A percentile compares a stretch with the other conserved stretches of the same genome.
These are phyloP conservation scores for Fusarium sp. DNA, from an alignment of 2,329 filamentous ascomycete species.

Conservation along the genomic window DNA sequence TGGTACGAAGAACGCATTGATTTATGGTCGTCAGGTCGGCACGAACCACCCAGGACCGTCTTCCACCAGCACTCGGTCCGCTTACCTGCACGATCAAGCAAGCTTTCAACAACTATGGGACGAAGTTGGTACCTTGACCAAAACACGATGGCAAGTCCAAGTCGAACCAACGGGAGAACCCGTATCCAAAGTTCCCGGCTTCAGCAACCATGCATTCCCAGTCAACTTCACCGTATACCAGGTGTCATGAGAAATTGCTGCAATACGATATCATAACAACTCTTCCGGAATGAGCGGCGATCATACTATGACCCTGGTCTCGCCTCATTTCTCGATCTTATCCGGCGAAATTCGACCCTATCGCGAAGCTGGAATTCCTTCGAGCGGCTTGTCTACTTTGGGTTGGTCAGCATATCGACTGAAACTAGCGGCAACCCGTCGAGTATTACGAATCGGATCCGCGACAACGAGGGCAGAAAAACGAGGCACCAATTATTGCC, in stretches of 20 bases:
- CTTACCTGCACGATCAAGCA: constrained; percentile 64
- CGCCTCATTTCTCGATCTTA: constrained; percentile 35
- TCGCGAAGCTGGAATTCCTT: constrained; percentile 34
- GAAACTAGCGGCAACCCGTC: constrained; percentile 38
- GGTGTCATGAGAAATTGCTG: constrained; percentile 46
- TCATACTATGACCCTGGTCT: constrained; percentile 20
- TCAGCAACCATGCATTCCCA: constrained; percentile 48
- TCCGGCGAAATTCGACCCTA: constrained; percentile 22
- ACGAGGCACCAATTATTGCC: constrained; percentile 7
- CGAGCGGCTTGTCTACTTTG: constrained; percentile 35
- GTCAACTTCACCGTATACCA: constrained; percentile 57
- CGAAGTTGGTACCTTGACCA: constrained; percentile 65
- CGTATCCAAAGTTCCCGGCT: constrained; percentile 45
- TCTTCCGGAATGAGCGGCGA: constrained; percentile 24
- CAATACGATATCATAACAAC: constrained; percentile 4
- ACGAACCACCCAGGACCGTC: constrained; percentile 49
- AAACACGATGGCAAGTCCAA: constrained; percentile 65
- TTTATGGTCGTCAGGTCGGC: constrained; percentile 68
- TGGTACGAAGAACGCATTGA: constrained; percentile 61
- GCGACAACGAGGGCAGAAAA: constrained; percentile 27
- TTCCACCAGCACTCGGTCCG: constrained; percentile 45
- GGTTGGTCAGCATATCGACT: constrained; percentile 29
- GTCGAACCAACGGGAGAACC: constrained; percentile 54
- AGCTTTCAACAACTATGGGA: constrained; percentile 70
- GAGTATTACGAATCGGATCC: constrained; percentile 23